Conservation (phyloP, 148 eudicot species). For the Chenopodium formosanum region DNA sequence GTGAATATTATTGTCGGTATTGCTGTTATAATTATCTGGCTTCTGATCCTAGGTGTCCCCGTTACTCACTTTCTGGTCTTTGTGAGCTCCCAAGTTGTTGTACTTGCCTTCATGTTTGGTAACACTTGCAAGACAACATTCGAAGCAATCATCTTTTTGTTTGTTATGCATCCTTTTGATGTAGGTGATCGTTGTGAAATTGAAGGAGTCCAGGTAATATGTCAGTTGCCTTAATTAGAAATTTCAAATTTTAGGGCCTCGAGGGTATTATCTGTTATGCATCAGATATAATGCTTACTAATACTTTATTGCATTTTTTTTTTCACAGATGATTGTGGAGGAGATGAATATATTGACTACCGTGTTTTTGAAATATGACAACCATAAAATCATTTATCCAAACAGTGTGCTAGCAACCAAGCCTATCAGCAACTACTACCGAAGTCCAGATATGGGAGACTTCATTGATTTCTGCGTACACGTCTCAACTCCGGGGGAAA, state of each 20-base stretch:
- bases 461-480: constrained; percentile 64
- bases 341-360: constrained; percentile 85
- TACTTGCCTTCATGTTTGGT: constrained; percentile 59
- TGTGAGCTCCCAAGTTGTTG: constrained; percentile 59
- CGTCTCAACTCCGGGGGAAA: constrained; percentile 70
- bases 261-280: background rate
- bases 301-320: background rate
- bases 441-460: constrained; percentile 93
- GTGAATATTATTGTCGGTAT: constrained; percentile 50
- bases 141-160: constrained; percentile 81
- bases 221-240: background rate
- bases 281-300: background rate
- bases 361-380: constrained; percentile 62
- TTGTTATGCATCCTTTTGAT: constrained; percentile 48
- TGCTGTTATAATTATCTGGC: constrained; percentile 54
- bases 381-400: constrained; percentile 75
- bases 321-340: constrained; percentile 76
- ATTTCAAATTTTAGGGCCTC: background rate
- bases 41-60: constrained; percentile 62
- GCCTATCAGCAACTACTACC: constrained; percentile 68
- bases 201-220: constrained; percentile 67
- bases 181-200: constrained; percentile 38
- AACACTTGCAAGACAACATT: constrained; percentile 79
- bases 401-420: constrained; percentile 74
- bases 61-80: constrained; percentile 59